Base-by-base conservation (phyloP, 805 yeast species). In the Maudiozyma turicensis region DNA sequence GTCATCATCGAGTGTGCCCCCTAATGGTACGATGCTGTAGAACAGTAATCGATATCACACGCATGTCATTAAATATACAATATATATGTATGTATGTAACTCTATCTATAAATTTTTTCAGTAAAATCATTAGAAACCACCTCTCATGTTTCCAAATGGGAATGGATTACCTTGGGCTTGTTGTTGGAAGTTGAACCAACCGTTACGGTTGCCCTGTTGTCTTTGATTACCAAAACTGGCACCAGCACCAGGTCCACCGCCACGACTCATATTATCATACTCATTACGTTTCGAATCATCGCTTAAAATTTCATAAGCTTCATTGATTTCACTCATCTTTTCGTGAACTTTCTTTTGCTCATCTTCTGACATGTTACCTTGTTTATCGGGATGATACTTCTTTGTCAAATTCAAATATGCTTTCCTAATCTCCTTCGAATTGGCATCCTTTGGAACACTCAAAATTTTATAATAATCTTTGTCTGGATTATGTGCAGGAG, bases 331-430 rank as follows among this genome's bases (percentile, higher is more conserved):
- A 44, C 95, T 88, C 90, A 91, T 93, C 58, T 85, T 86, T 45
- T 72, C 72, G 65, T 88, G 95, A 37, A 84, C 83, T 50, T 84
- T 77, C 33, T 81, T 86, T 31, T 78, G 74, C 8, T 81, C 72
- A 51, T 84, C 63, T 38, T 82, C 86, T 13, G 64, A 54, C n/a
- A 60, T 48, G 35, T 80, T 82, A 58, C 80, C 81, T 61, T 86
- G 82, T 64, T 91, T 93, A 67, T 91, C 99, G 0, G 99, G 99
- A 62, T 91, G 99, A 64, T 76, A 87, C 60, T 81, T 81, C 59
- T 84, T 82, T 35, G 93, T 84, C 59, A 82, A 77, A 7, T 80
- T 73, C 50, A 96, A 73, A 67, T 89, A 84, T 0, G 95, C 95
- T 64, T 80, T 83, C 58, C 84, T 86, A 52, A 91, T 82, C 7